Conservation (phyloP, 2,329 filamentous ascomycete species). For the Fusarium pseudograminearum region DNA sequence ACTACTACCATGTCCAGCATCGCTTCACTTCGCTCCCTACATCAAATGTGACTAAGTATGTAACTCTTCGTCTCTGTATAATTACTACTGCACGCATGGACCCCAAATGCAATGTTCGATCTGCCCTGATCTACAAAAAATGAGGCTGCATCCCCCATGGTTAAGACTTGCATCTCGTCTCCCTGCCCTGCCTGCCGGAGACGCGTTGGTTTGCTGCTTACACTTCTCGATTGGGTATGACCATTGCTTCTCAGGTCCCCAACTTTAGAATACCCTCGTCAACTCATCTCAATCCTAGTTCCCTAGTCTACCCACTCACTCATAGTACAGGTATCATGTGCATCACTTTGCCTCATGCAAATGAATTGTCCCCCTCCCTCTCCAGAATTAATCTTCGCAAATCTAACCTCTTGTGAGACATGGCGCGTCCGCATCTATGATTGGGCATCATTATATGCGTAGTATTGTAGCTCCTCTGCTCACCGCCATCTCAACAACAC, state of each 20-base stretch:
- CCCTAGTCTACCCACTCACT: neutral
- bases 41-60: neutral
- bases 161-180: slow-evolving; percentile 28
- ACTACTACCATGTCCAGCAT: neutral
- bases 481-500: slow-evolving; percentile 37
- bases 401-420: slow-evolving; percentile 30
- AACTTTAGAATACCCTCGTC: neutral
- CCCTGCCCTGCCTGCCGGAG: slow-evolving; percentile 12
- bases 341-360: slow-evolving; percentile 21
- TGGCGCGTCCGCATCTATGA: slow-evolving; percentile 12
- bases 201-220: slow-evolving; percentile 3
- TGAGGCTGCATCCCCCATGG: slow-evolving; percentile 22
- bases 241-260: slow-evolving; percentile 5
- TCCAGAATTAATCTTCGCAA: slow-evolving; percentile 13
- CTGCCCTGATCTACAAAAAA: slow-evolving; percentile 33
- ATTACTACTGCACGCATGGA: slow-evolving; percentile 22
- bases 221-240: slow-evolving; percentile 3
- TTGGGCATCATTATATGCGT: slow-evolving; percentile 8
- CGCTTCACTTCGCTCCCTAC: neutral
- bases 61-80: slow-evolving; percentile 3
- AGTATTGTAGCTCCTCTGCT: slow-evolving; percentile 12
- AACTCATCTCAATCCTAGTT: slow-evolving; percentile 2
- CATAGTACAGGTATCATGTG: slow-evolving; percentile 10
- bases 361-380: neutral
- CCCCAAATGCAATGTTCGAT: slow-evolving; percentile 25